Conservation (phyloP, 139 green algal species). For the Limnomonas spitsbergensis region DNA sequence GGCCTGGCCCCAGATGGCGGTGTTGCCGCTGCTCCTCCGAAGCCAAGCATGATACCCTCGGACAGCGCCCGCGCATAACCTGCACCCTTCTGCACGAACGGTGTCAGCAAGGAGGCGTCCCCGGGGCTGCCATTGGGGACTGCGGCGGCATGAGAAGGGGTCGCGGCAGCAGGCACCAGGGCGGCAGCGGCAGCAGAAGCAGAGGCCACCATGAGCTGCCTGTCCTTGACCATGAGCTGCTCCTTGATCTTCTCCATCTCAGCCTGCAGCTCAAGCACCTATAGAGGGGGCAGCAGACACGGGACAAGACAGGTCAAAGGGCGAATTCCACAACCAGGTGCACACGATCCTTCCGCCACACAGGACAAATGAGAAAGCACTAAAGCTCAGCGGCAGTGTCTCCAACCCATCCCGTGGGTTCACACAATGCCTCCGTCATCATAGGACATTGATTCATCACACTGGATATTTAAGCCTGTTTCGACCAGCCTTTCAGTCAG, state of each 20-base stretch:
- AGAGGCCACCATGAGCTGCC: conserved; percentile 8
- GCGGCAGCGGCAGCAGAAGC: conserved; percentile 3
- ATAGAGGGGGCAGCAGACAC: no score
- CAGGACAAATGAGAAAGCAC: no score
- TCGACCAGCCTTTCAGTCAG: no score
- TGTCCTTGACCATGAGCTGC: conserved; percentile 16
- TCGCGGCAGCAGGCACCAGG: neutral
- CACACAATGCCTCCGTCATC: no score
- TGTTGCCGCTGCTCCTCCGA: neutral
- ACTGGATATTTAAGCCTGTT: no score
- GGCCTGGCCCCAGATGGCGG: conserved; percentile 14
- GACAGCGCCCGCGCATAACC: conserved; percentile 1
- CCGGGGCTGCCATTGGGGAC: neutral
- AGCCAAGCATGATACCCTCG: conserved; percentile 1
- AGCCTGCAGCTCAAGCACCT: conserved; percentile 59
- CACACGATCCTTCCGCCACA: no score
- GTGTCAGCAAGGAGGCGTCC: neutral
- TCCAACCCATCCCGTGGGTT: no score
- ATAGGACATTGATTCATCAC: no score
- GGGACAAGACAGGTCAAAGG: neutral
- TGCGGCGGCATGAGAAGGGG: neutral
- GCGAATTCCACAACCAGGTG: no score
- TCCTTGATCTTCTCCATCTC: conserved; percentile 34
- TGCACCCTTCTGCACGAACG: neutral
- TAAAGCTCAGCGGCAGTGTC: no score